Conservation (phyloP, 2,329 filamentous ascomycete genomes). For the Dactylonectria macrodidyma region DNA sequence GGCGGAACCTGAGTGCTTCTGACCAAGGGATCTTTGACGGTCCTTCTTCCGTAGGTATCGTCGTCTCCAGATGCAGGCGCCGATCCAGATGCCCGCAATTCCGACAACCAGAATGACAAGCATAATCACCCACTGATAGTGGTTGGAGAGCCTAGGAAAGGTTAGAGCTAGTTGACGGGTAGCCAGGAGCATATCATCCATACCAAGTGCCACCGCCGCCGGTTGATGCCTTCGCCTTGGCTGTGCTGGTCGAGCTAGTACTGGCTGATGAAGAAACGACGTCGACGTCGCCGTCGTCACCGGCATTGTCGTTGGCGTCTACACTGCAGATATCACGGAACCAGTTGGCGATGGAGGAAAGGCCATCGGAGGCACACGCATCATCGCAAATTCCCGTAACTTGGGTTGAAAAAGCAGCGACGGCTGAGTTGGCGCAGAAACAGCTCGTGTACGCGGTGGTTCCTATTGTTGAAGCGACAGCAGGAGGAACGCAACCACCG, state of each 20-base stretch:
- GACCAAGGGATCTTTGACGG: conserved; percentile 57
- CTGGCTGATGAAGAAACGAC: conserved; percentile 33
- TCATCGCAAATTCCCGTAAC: conserved; percentile 74
- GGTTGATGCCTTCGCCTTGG: conserved; percentile 28
- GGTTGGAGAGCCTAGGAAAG: conserved; percentile 72
- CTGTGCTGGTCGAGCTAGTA: conserved; percentile 26
- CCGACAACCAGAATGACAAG: conserved; percentile 80
- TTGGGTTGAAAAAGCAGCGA: conserved; percentile 71
- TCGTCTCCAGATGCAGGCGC: conserved; percentile 79
- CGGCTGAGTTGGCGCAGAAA: conserved; percentile 77
- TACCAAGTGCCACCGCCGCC: conserved; percentile 64
- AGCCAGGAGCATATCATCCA: conserved; percentile 35
- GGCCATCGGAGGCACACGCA: conserved; percentile 65
- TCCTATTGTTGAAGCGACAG: conserved; percentile 60
- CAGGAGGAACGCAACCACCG: conserved; percentile 76
- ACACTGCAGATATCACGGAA: conserved; percentile 76
- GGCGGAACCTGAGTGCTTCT: conserved; percentile 58
- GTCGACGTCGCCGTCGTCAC: conserved; percentile 27
- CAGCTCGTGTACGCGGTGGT: conserved; percentile 74
- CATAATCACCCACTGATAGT: conserved; percentile 88
- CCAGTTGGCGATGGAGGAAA: conserved; percentile 77
- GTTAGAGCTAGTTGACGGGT: conserved; percentile 17
- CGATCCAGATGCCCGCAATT: conserved; percentile 76
- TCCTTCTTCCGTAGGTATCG: conserved; percentile 81
- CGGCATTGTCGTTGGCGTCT: conserved; percentile 43